phyloP scores from a whole-genome alignment of 1,139 yeast genomes.

The Pichia cactophila region DNA sequence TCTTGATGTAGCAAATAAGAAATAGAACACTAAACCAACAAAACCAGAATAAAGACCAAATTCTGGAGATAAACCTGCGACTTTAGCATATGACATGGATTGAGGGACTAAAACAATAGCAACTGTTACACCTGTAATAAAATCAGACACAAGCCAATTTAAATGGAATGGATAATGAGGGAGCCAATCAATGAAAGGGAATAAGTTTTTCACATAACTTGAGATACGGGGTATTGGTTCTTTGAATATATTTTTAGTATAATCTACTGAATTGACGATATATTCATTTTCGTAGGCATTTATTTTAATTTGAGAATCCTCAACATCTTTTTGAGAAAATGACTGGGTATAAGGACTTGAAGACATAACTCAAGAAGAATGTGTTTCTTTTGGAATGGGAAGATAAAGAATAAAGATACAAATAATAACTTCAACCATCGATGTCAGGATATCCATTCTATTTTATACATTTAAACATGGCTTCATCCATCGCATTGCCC shows the following conservation, averaged over 20 bases:
- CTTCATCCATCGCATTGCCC: no score
- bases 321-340: not conserved
- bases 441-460: no score
- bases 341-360: not conserved
- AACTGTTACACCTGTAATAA: constrained; percentile 87
- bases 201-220: constrained; percentile 53
- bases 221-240: constrained; percentile 36
- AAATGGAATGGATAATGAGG: constrained; percentile 61
- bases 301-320: not conserved
- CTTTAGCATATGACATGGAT: constrained; percentile 87
- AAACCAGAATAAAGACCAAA: constrained; percentile 87
- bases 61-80: constrained; percentile 75
- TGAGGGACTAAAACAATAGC: constrained; percentile 92
- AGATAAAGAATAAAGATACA: not conserved
- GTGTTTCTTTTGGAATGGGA: not conserved
- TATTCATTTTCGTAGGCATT: not conserved
- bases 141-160: constrained; percentile 68
- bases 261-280: constrained; percentile 37
- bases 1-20: constrained; percentile 87
- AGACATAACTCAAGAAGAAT: not conserved
- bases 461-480: no score
- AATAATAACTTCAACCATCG: not conserved
- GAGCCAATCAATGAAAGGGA: constrained; percentile 78
- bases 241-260: constrained; percentile 32
- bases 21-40: constrained; percentile 84